These are phyloP conservation scores for Aechmea fasciata DNA, from an alignment of 176 grass and related monocot species.

Conservation along the genomic window DNA sequence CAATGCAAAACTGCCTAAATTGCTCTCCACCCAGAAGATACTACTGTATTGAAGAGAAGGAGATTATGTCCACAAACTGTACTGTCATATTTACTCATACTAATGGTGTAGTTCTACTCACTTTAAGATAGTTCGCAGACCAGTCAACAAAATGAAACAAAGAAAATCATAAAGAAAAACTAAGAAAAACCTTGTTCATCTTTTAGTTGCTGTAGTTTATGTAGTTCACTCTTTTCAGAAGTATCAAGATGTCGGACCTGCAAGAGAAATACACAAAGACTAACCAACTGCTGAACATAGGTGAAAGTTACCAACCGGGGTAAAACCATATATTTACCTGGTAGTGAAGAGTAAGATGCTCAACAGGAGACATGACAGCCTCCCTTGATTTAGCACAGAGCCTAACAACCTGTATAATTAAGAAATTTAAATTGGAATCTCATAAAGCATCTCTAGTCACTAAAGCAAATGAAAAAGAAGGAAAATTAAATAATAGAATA, in stretches of 20 bases:
- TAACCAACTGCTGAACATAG: neutral
- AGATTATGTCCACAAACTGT: no score
- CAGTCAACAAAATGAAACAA: neutral
- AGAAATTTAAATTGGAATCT: neutral
- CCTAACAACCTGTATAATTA: slow-evolving; percentile 62
- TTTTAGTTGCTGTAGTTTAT: slow-evolving; percentile 95
- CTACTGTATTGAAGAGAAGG: no score
- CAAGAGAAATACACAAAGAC: neutral
- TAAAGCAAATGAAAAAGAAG: no score
- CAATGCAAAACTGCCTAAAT: no score
- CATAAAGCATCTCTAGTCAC: no score
- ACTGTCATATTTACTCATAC: no score
- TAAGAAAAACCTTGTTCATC: slow-evolving; percentile 75
- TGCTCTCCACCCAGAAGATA: no score
- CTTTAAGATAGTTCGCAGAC: no score
- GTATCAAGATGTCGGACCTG: slow-evolving; percentile 95
- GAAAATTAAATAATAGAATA: no score
- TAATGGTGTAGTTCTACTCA: no score
- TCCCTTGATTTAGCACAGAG: slow-evolving; percentile 98
- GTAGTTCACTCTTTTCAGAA: slow-evolving; percentile 95
- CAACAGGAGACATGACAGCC: slow-evolving; percentile 95
- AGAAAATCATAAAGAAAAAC: neutral
- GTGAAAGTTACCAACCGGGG: neutral
- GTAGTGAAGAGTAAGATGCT: slow-evolving; percentile 98
- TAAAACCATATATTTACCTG: slow-evolving; percentile 36